phyloP scores from a whole-genome alignment of 2,329 filamentous ascomycete species.

The Neurospora crassa region DNA sequence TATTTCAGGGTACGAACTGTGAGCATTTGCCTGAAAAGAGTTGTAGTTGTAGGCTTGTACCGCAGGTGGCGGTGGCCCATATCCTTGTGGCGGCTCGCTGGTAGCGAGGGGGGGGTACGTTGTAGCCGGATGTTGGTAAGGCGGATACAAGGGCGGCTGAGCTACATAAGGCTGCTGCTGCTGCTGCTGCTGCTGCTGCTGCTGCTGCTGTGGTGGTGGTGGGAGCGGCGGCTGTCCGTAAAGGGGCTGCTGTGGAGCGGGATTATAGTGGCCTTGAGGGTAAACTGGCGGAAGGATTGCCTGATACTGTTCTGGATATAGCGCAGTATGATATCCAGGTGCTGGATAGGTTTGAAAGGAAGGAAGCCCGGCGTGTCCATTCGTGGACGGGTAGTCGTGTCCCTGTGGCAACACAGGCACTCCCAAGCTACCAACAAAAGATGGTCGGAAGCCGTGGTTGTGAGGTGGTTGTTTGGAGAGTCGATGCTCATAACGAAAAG shows the following conservation, averaged over 20 bases:
- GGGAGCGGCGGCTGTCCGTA: constrained; percentile 8
- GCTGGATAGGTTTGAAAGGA: constrained; percentile 16
- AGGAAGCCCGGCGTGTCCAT: constrained; percentile 7
- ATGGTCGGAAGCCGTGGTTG: constrained; percentile 3
- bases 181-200: not conserved
- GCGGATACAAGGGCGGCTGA: constrained; percentile 17
- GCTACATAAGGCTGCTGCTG: constrained; percentile 8
- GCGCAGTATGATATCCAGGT: constrained; percentile 24
- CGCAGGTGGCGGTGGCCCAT: constrained; percentile 8
- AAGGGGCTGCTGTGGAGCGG: constrained; percentile 6
- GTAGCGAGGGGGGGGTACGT: constrained; percentile 4
- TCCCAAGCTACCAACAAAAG: constrained; percentile 3
- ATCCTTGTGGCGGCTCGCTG: constrained; percentile 3
- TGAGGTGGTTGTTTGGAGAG: constrained; percentile 21
- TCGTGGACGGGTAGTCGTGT: constrained; percentile 12
- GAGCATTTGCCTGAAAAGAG: constrained; percentile 17
- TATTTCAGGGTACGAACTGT: constrained; percentile 11
- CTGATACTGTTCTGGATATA: constrained; percentile 23
- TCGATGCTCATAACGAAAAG: constrained; percentile 55
- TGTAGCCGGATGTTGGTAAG: constrained; percentile 12
- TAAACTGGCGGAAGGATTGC: constrained; percentile 9
- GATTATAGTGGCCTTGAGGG: constrained; percentile 4
- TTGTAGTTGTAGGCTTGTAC: constrained; percentile 16
- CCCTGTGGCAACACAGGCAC: constrained; percentile 5
- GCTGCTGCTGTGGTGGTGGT: not conserved